These are phyloP conservation scores for Claviceps lovelessii DNA, from an alignment of 2,329 filamentous ascomycete genomes.

Conservation along the genomic window DNA sequence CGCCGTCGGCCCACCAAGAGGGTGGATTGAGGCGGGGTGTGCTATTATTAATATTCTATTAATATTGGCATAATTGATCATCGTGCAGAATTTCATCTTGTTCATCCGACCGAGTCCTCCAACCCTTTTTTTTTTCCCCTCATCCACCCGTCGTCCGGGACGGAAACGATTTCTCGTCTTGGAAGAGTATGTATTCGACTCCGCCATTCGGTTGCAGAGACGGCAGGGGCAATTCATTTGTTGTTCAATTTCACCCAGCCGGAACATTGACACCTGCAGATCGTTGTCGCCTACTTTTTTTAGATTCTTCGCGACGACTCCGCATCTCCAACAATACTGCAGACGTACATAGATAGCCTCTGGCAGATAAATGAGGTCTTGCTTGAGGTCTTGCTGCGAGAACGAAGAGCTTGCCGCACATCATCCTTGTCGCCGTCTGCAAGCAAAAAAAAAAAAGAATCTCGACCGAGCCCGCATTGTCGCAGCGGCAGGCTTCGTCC, in stretches of 20 bases:
- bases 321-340: not conserved
- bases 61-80: too few relatives aligned
- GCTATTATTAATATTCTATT: not conserved
- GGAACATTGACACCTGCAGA: not conserved
- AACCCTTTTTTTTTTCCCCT: not conserved
- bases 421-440: not conserved
- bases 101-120: not conserved
- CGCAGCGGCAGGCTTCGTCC: not conserved
- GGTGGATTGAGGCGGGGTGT: not conserved
- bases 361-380: not conserved
- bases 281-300: not conserved
- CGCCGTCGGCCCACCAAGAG: not conserved
- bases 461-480: not conserved
- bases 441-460: not conserved
- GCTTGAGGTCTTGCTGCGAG: not conserved
- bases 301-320: not conserved
- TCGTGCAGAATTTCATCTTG: too few relatives aligned
- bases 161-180: not conserved
- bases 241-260: not conserved
- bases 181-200: not conserved
- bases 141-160: not conserved
- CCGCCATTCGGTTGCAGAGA: not conserved
- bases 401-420: slow-evolving; percentile 2
- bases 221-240: not conserved
- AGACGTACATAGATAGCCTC: not conserved